Conservation (phyloP, 2,329 filamentous ascomycete genomes). For the Venturia carpophila region DNA sequence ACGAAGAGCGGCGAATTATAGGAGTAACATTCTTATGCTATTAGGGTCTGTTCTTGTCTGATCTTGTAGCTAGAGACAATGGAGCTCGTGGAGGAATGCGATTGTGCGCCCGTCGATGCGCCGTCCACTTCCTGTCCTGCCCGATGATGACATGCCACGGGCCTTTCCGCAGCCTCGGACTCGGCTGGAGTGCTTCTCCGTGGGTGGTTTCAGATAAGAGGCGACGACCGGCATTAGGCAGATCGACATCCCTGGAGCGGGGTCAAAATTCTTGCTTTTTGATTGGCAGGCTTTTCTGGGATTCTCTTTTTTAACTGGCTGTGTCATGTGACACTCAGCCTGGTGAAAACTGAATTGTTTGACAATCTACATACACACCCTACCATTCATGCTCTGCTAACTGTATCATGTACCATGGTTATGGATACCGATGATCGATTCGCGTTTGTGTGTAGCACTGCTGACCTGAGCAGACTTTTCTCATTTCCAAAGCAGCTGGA, state of each 20-base stretch:
- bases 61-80: not conserved
- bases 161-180: slow-evolving; percentile 3
- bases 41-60: not conserved
- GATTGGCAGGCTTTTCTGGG: not conserved
- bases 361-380: not conserved
- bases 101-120: not conserved
- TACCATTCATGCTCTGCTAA: not conserved
- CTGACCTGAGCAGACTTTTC: too few species aligned
- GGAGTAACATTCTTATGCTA: not conserved
- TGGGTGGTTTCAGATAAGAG: not conserved
- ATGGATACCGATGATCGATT: too few species aligned
- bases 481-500: too few species aligned
- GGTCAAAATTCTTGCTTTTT: not conserved
- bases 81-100: not conserved
- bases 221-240: not conserved
- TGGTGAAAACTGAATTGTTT: not conserved
- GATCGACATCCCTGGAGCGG: not conserved
- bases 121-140: not conserved
- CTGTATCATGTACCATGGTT: not conserved
- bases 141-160: not conserved
- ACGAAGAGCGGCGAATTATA: not conserved
- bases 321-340: slow-evolving; percentile 2
- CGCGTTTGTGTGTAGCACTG: too few species aligned
- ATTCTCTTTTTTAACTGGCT: not conserved
- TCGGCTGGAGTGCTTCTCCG: not conserved